These are phyloP conservation scores for Colletotrichum higginsianum DNA, from an alignment of 2,329 filamentous ascomycete genomes.

Conservation along the genomic window DNA sequence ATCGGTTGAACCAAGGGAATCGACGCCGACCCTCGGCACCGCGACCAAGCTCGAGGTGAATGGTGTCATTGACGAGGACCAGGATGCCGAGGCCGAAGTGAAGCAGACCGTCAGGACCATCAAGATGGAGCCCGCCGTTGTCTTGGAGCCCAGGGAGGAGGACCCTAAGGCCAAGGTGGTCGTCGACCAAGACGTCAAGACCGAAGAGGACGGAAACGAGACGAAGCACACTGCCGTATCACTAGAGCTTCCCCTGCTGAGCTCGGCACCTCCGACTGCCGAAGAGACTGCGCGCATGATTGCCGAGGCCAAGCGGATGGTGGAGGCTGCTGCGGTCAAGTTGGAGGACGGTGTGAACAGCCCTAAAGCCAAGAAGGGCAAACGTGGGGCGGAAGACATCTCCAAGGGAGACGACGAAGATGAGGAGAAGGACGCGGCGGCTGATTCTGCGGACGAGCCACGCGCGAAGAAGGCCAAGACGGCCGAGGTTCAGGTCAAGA, in stretches of 20 bases:
- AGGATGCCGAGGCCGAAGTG: constrained; percentile 50
- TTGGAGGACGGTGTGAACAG: constrained; percentile 50
- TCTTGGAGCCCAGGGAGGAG: constrained; percentile 68
- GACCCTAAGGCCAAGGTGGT: constrained; percentile 77
- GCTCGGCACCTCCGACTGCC: constrained; percentile 77
- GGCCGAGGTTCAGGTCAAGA: constrained; percentile 81
- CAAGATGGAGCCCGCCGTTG: constrained; percentile 64
- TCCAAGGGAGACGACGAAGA: constrained; percentile 74
- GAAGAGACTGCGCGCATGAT: constrained; percentile 89
- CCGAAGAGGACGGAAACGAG: constrained; percentile 71
- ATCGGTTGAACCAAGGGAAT: constrained; percentile 51
- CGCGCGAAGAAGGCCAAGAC: constrained; percentile 84
- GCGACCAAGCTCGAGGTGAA: constrained; percentile 50
- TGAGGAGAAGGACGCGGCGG: constrained; percentile 61
- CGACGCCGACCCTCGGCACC: constrained; percentile 23
- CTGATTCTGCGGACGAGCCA: constrained; percentile 58
- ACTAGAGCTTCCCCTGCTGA: constrained; percentile 77
- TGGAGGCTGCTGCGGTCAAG: constrained; percentile 73
- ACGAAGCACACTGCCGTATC: constrained; percentile 81
- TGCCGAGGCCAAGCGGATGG: constrained; percentile 89
- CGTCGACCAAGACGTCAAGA: constrained; percentile 75
- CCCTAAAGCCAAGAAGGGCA: constrained; percentile 66
- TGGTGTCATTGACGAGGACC: constrained; percentile 47
- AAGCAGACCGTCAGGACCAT: constrained; percentile 61
- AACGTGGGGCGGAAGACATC: constrained; percentile 83